phyloP scores from a whole-genome alignment of 495 filamentous ascomycete genomes.

The Halenospora varia region DNA sequence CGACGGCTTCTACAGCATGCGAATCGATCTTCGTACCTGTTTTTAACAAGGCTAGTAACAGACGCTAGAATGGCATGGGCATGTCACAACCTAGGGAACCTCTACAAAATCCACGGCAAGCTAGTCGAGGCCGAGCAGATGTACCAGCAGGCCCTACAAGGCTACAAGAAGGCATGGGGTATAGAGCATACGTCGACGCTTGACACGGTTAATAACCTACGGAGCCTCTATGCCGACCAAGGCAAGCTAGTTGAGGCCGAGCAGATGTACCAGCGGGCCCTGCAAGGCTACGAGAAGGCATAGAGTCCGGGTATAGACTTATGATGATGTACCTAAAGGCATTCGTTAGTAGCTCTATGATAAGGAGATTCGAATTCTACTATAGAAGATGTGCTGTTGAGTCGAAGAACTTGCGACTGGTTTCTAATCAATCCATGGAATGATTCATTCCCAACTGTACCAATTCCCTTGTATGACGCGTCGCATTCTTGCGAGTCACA shows the following conservation, averaged over 20 bases:
- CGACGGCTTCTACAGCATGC: slow-evolving; percentile 38
- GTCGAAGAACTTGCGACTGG: no score
- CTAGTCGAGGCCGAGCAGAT: slow-evolving; percentile 30
- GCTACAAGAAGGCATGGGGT: slow-evolving; percentile 35
- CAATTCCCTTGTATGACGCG: no score
- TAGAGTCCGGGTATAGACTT: no score
- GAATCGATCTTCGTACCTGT: slow-evolving; percentile 25
- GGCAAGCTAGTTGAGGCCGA: slow-evolving; percentile 30
- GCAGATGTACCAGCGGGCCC: slow-evolving; percentile 33
- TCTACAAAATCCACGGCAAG: slow-evolving; percentile 32
- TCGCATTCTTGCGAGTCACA: no score
- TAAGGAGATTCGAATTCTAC: no score
- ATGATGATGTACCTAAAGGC: no score
- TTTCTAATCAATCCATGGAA: no score
- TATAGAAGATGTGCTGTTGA: no score
- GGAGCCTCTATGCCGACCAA: slow-evolving; percentile 27
- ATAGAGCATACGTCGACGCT: slow-evolving; percentile 37
- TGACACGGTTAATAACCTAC: slow-evolving; percentile 27
- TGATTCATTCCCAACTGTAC: no score
- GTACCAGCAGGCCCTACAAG: slow-evolving; percentile 33
- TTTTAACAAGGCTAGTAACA: slow-evolving; percentile 7
- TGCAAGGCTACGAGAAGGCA: slow-evolving; percentile 36
- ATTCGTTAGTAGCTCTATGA: no score
- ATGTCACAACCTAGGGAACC: slow-evolving; percentile 20
- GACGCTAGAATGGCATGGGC: slow-evolving; percentile 9